Base-by-base conservation (phyloP, 1,284 basidiomycete genomes). In the Moesziomyces sp. region DNA sequence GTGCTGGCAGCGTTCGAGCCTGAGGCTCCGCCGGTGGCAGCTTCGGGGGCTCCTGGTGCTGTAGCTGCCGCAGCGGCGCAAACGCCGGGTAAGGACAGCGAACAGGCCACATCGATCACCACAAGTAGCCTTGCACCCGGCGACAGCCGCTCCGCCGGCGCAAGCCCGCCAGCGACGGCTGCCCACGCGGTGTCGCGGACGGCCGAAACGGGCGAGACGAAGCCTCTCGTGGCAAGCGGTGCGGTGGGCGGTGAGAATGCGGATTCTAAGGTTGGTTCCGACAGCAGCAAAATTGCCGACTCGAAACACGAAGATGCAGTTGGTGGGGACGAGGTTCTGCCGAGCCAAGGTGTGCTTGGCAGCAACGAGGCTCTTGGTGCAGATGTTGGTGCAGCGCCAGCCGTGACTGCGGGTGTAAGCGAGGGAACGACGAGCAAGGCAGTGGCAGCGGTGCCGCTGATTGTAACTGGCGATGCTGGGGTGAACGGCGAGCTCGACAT, bases 1-100 rank as follows among this genome's bases (percentile, higher is more conserved):
- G 74, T 78, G 19, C 52, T 78, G 40, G 63, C 67, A 13, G 67
- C 62, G 9, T 74, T 69, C 28, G 67, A 74, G 49, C 72, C 72
- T 14, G 66, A 66, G 30, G 59, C 40, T 7, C 50, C 42, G 13
- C 35, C 61, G 18, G 45, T 42, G 7, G 23, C 47, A 7, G 10
- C 30, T 13, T 43, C 35, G 3, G 43, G 33, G 35, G 53, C 44
- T 0, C 54, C 49, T 14, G 30, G 52, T 8, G 51, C n/a, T 14
- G 14, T 52, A 8, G 44, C 52, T 33, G 30, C 13, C 35, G 54
- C 51, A 14, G 47, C 51, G n/a, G 63, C 35, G 14, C 58, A 62
- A 45, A 68, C 65, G 16, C 62, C 66, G 14, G 72, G 62, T 21
- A 70, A 74, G 58, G 59, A 66, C 28, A 66, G 62, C 49, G 72